Percentiles rank a stretch among this genome's conserved stretches.
Conservation (phyloP, 1,284 basidiomycete genomes). For the Pyrrhoderma noxium region DNA sequence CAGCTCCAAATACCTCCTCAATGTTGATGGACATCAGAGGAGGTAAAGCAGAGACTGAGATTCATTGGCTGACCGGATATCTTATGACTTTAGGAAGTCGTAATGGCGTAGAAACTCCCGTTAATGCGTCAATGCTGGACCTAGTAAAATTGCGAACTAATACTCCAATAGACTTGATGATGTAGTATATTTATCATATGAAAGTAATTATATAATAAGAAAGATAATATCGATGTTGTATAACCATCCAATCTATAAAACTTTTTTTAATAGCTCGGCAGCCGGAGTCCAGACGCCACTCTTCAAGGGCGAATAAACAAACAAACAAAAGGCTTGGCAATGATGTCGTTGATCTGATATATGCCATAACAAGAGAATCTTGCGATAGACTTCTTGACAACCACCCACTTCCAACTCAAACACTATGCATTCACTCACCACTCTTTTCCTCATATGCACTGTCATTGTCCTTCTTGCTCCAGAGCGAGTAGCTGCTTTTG, state of each 20-base stretch:
- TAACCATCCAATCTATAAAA: not conserved
- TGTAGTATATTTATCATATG: conserved; percentile 17
- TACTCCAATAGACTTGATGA: conserved; percentile 31
- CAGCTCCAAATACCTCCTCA: conserved; percentile 64
- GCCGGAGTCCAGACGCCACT: not conserved
- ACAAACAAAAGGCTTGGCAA: not conserved
- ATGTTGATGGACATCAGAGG: conserved; percentile 66
- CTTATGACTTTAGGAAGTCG: conserved; percentile 58
- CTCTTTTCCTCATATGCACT: conserved; percentile 36
- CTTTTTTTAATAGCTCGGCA: not conserved
- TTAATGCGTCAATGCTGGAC: conserved; percentile 54
- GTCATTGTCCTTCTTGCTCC: conserved; percentile 42
- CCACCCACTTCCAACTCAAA: conserved; percentile 3
- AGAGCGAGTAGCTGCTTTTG: conserved; percentile 43
- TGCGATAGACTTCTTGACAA: not conserved
- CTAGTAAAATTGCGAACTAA: conserved; percentile 47
- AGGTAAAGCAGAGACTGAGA: conserved; percentile 56
- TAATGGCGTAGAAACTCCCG: conserved; percentile 56
- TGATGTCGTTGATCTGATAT: conserved; percentile 1
- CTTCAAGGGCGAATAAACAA: not conserved
- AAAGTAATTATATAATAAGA: conserved; percentile 1
- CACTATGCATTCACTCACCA: conserved; percentile 23
- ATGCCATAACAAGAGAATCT: not conserved
- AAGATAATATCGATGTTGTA: not conserved
- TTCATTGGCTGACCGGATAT: conserved; percentile 86